Evolutionary conservation across 2,329 filamentous ascomycete species (phyloP).

Genomic region (Trichoderma gracile): DNA sequence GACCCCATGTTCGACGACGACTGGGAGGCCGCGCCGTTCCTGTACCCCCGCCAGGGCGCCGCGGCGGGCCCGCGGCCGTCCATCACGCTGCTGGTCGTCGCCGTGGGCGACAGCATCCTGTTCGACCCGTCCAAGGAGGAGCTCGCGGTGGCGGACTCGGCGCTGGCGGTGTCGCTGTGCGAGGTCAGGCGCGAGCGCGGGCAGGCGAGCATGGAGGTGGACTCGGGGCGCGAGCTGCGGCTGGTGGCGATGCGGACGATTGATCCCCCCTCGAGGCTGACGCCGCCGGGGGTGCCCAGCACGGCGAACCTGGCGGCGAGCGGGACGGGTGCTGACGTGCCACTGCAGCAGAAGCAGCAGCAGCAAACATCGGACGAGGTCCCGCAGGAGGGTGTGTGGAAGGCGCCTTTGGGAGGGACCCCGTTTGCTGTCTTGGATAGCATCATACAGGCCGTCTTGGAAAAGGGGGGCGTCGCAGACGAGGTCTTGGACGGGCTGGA

Average conservation of each 20-base stretch:
- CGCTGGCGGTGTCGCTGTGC: constrained; percentile 80
- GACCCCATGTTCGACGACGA: constrained; percentile 98
- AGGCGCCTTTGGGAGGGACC: constrained; percentile 78
- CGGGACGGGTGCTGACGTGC: constrained; percentile 37
- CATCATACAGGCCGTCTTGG: constrained; percentile 75
- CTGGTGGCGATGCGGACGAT: constrained; percentile 71
- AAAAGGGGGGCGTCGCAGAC: constrained; percentile 76
- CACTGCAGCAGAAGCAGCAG: constrained; percentile 42
- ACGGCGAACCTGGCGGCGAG: constrained; percentile 59
- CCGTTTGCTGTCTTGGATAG: constrained; percentile 70
- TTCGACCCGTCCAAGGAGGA: constrained; percentile 93
- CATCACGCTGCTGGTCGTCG: constrained; percentile 86
- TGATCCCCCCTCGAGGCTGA: constrained; percentile 72
- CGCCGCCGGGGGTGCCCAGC: constrained; percentile 69
- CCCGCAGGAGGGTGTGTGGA: constrained; percentile 76
- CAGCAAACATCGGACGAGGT: constrained; percentile 50
- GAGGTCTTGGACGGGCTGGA: constrained; percentile 84
- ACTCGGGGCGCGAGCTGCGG: constrained; percentile 51
- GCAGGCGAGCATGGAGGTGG: constrained; percentile 43
- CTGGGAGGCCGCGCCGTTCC: constrained; percentile 78
- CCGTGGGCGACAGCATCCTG: constrained; percentile 82
- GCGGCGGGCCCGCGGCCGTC: constrained; percentile 62
- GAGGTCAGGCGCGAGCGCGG: constrained; percentile 40
- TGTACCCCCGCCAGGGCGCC: constrained; percentile 63
- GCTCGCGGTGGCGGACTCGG: constrained; percentile 86